Percentiles rank a stretch among this genome's conserved stretches.
phyloP scores from a whole-genome alignment of 2,329 filamentous ascomycete genomes.

The Lachnellula arida region DNA sequence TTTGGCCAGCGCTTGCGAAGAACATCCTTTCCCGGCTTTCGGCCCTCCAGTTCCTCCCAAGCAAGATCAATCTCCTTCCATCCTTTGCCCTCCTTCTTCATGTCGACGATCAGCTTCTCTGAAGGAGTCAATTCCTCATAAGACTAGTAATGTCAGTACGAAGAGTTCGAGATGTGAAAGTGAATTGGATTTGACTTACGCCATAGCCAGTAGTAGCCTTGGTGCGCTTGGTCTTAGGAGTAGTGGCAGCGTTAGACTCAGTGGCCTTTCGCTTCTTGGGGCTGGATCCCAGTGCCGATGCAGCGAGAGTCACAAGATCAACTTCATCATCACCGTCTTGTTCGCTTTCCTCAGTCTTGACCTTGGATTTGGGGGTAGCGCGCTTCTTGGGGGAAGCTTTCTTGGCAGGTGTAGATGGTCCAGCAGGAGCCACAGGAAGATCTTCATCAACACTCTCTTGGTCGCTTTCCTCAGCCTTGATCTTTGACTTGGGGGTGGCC shows the following conservation, averaged over 20 bases:
- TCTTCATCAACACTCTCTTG: no score
- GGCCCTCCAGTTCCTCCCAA: conserved; percentile 5
- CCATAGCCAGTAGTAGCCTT: conserved; percentile 1
- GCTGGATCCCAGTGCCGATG: background rate
- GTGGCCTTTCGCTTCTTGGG: conserved; percentile 10
- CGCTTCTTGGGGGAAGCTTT: conserved; percentile 9
- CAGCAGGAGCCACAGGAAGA: background rate
- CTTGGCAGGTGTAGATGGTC: background rate
- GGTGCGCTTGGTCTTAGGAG: background rate
- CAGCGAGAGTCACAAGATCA: background rate
- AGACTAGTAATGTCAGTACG: background rate
- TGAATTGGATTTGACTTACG: background rate
- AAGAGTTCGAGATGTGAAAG: no score
- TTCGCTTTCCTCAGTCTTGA: background rate
- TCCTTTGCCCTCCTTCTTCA: conserved; percentile 1
- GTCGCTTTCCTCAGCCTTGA: no score
- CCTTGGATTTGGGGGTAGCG: background rate
- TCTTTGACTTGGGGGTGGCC: no score
- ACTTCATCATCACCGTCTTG: background rate
- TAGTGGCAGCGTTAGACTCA: background rate
- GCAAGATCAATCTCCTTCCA: conserved; percentile 9
- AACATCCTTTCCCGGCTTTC: conserved; percentile 3
- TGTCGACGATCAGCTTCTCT: conserved; percentile 10
- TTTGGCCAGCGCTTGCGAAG: conserved; percentile 8
- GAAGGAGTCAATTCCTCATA: conserved; percentile 10